Conservation (phyloP, 1,139 yeast species). For the Geotrichum cucujoidarum region DNA sequence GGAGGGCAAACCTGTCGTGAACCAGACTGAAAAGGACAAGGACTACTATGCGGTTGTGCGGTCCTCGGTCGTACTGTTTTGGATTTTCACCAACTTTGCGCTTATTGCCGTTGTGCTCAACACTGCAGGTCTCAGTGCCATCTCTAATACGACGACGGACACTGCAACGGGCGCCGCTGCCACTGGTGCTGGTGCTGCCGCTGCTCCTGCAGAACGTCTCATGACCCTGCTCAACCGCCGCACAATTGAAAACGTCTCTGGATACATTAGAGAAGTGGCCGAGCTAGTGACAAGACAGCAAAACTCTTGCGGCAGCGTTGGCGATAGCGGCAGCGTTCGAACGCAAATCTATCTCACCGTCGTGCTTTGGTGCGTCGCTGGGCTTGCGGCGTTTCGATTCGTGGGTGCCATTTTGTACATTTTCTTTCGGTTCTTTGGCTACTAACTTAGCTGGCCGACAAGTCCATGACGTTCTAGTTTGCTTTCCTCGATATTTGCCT, state of each 20-base stretch:
- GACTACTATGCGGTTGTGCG: conserved; percentile 75
- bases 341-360: conserved; percentile 57
- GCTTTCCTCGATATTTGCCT: too few relatives aligned
- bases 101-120: conserved; percentile 63
- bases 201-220: too few relatives aligned
- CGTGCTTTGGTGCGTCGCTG: conserved; percentile 75
- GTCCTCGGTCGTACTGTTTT: conserved; percentile 69
- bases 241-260: conserved; percentile 13
- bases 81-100: conserved; percentile 72
- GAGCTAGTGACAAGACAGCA: conserved; percentile 14
- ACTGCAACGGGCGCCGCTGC: conserved; percentile 11
- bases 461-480: too few relatives aligned
- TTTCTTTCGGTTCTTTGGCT: conserved; percentile 32
- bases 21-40: conserved; percentile 26
- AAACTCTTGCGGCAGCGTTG: conserved; percentile 26
- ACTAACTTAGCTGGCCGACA: too few relatives aligned
- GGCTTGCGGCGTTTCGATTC: conserved; percentile 64
- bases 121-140: conserved; percentile 52
- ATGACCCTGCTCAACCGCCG: conserved; percentile 5
- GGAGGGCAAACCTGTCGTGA: conserved; percentile 18
- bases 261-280: conserved; percentile 9
- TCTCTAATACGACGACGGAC: conserved; percentile 22
- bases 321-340: conserved; percentile 28
- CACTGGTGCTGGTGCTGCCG: too few relatives aligned
- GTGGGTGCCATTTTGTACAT: conserved; percentile 44